Evolutionary conservation across 1,139 yeast species (phyloP).

Genomic region (Meyerozyma elateridarum): DNA sequence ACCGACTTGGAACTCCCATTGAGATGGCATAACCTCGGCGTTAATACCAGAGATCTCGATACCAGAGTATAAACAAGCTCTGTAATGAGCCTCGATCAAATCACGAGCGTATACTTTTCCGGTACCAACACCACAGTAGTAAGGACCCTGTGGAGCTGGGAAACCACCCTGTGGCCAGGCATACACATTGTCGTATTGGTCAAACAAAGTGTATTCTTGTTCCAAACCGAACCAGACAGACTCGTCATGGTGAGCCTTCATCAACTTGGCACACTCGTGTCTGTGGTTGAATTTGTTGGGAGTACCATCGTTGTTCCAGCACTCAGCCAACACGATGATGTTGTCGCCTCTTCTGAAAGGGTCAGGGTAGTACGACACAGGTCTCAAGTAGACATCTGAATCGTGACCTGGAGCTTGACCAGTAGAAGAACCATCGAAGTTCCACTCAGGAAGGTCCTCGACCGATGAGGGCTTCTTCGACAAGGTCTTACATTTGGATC

Average conservation of each 20-base stretch:
- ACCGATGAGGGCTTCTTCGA: slow-evolving; percentile 61
- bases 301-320: slow-evolving; percentile 98
- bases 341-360: slow-evolving; percentile 98
- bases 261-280: slow-evolving; percentile 93
- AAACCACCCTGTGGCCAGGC: slow-evolving; percentile 99
- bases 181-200: slow-evolving; percentile 82
- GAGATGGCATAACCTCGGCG: slow-evolving; percentile 99
- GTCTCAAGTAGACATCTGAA: slow-evolving; percentile 92
- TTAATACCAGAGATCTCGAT: slow-evolving; percentile 89
- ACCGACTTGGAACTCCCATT: slow-evolving; percentile 99
- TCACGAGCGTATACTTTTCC: slow-evolving; percentile 98
- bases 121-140: slow-evolving; percentile 99
- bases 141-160: slow-evolving; percentile 99
- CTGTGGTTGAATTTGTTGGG: slow-evolving; percentile 98
- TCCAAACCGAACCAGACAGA: slow-evolving; percentile 97
- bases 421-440: slow-evolving; percentile 98
- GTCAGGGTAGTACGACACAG: slow-evolving; percentile 89
- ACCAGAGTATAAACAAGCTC: slow-evolving; percentile 95
- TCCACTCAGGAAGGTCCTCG: slow-evolving; percentile 97
- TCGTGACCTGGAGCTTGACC: slow-evolving; percentile 98
- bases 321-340: slow-evolving; percentile 89
- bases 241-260: slow-evolving; percentile 86
- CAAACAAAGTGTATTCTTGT: slow-evolving; percentile 97
- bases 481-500: slow-evolving; percentile 93
- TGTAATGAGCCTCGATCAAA: slow-evolving; percentile 97